Evolutionary conservation across 352 stramenopile species (phyloP).

Genomic region (Phytophthora sojae): DNA sequence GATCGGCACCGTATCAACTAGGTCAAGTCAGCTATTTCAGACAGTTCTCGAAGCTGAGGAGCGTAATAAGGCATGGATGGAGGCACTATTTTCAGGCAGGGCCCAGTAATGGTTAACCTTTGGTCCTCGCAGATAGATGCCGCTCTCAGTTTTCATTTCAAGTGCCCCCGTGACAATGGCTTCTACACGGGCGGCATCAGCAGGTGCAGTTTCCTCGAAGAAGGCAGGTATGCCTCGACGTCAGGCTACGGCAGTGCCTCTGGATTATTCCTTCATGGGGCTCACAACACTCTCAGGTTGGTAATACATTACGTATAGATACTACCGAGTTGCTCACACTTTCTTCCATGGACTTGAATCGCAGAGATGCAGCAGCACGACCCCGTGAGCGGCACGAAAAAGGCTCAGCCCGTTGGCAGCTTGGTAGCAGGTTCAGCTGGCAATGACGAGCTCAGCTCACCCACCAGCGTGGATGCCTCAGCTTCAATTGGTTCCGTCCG

Average conservation of each 20-base stretch:
- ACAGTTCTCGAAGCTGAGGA: background rate
- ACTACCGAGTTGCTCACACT: background rate
- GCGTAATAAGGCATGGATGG: background rate
- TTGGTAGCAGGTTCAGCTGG: constrained; percentile 1
- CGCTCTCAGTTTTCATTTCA: constrained; percentile 5
- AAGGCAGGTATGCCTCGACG: constrained; percentile 27
- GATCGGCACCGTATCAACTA: constrained; percentile 32
- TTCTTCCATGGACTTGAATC: background rate
- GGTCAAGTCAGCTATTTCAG: constrained; percentile 19
- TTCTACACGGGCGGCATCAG: constrained; percentile 1
- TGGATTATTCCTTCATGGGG: constrained; percentile 83
- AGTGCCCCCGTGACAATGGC: background rate
- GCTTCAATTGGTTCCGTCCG: background rate
- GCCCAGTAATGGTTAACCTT: background rate
- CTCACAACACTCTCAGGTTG: constrained; percentile 59
- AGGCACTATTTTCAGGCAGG: constrained; percentile 25
- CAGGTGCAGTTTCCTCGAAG: constrained; percentile 4
- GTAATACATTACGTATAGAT: background rate
- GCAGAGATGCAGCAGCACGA: constrained; percentile 71
- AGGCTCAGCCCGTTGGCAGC: constrained; percentile 14
- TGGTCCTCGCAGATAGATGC: background rate
- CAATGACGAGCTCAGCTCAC: constrained; percentile 9
- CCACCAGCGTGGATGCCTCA: constrained; percentile 2
- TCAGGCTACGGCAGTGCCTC: constrained; percentile 28
- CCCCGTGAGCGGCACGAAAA: constrained; percentile 65